phyloP scores from a whole-genome alignment of 768 basidiomycete species.

The Boletus fagicola region DNA sequence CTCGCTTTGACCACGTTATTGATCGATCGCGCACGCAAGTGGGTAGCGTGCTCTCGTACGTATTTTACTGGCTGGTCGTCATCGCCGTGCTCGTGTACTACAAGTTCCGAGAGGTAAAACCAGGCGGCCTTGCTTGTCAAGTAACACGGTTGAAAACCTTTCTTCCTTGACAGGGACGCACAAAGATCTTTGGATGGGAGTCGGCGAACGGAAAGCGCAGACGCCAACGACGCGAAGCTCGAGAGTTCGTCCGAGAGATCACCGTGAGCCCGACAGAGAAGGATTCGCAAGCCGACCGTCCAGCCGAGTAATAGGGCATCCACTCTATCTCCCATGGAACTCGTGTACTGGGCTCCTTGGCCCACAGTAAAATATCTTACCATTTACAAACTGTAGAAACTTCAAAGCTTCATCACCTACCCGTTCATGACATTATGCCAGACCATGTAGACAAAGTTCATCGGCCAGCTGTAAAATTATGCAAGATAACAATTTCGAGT shows the following conservation, averaged over 20 bases:
- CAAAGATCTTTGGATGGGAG: slow-evolving; percentile 57
- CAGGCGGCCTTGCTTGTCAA: not conserved
- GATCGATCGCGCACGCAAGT: slow-evolving; percentile 37
- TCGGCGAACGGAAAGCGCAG: slow-evolving; percentile 45
- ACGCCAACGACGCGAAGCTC: slow-evolving; percentile 27
- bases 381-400: not conserved
- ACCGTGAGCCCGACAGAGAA: not conserved
- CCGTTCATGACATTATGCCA: not conserved
- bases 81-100: slow-evolving; percentile 62
- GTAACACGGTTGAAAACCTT: not conserved
- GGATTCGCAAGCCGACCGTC: not conserved
- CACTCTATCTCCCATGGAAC: not conserved
- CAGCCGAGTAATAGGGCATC: not conserved
- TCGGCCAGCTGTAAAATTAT: not conserved
- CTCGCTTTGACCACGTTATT: not conserved
- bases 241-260: not conserved
- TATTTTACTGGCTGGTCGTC: slow-evolving; percentile 90
- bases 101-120: slow-evolving; percentile 57
- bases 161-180: slow-evolving; percentile 52
- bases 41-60: slow-evolving; percentile 81
- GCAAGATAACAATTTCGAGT: not conserved
- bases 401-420: no score
- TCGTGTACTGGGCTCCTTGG: not conserved
- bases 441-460: not conserved
- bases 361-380: not conserved